phyloP scores from a whole-genome alignment of 176 grass and related monocot species.

The Eragrostis curvula region DNA sequence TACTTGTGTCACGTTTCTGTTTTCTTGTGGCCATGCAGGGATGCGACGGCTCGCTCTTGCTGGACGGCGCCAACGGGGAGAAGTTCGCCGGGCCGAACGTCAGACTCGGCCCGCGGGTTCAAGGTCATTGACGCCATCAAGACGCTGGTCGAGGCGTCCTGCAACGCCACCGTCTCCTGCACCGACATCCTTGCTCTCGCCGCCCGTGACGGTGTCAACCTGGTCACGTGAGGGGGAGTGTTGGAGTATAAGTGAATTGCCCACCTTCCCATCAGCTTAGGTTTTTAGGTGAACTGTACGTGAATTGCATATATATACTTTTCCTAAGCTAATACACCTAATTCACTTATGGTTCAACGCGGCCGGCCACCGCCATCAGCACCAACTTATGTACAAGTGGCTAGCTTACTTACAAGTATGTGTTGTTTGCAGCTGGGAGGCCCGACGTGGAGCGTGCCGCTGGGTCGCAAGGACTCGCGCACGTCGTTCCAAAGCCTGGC shows the following conservation, averaged over 20 bases:
- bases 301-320: no score
- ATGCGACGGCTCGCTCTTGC: conserved; percentile 79
- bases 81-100: conserved; percentile 71
- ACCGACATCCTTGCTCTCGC: conserved; percentile 87
- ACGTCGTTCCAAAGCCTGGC: conserved; percentile 76
- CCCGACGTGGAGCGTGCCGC: conserved; percentile 69
- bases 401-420: no score
- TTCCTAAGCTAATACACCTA: no score
- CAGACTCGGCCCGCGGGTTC: conserved; percentile 71
- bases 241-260: no score
- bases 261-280: no score
- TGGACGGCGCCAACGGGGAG: conserved; percentile 81
- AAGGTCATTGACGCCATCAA: conserved; percentile 95
- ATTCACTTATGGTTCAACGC: no score
- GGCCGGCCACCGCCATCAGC: no score
- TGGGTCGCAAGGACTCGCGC: conserved; percentile 67
- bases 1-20: background rate
- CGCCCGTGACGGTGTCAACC: conserved; percentile 66
- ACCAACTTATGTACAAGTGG: no score
- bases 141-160: conserved; percentile 60
- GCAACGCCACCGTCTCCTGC: conserved; percentile 74
- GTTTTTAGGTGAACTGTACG: no score
- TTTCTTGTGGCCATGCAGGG: conserved; percentile 50
- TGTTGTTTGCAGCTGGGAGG: conserved; percentile 73
- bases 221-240: no score